Base-by-base conservation (phyloP, 768 basidiomycete genomes). In the Antrodiella citrinella region DNA sequence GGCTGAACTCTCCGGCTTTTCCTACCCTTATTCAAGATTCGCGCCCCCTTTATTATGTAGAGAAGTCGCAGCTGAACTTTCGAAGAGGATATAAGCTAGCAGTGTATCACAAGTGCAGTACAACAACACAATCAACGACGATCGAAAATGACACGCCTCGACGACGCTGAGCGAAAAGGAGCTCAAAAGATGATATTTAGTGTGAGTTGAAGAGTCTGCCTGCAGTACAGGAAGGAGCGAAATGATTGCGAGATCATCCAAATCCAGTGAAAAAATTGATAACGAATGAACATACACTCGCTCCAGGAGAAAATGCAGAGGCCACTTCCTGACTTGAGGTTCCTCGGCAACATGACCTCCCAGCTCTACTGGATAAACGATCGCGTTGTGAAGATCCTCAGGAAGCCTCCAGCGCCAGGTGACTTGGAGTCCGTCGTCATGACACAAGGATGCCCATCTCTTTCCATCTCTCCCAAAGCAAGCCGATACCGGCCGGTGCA, bases 391-490 rank as follows among this genome's bases (percentile, higher is more conserved):
- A n/a, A n/a, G n/a, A n/a, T n/a, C n/a, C n/a, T n/a, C n/a, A n/a
- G n/a, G n/a, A n/a, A n/a, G n/a, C n/a, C n/a, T n/a, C n/a, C n/a
- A n/a, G n/a, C n/a, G n/a, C n/a, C n/a, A n/a, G n/a, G n/a, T n/a
- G n/a, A n/a, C n/a, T n/a, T n/a, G n/a, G n/a, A n/a, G n/a, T 35
- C 30, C 7, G 30, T 35, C 30, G 30, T 35, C 30, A 35, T 35
- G 30, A 35, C 30, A 15, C 15, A 15, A 85, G 64, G 50, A 84
- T 76, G 22, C 91, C 93, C 74, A 86, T 84, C 55, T 90, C 90
- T 67, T 78, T 88, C 88, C 93, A 93, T 57, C 81, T 82, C 60
- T 94, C 88, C 81, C 87, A 91, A 20, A 97, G 70, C 49, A 83
- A 67, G 4, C 89, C 90, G 15, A 86, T 74, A 0, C 91, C 89